Evolutionary conservation across 495 filamentous ascomycete species (phyloP), one percentile per base, ranked within the genome.

Genomic region (Aspergillus nidulans): DNA sequence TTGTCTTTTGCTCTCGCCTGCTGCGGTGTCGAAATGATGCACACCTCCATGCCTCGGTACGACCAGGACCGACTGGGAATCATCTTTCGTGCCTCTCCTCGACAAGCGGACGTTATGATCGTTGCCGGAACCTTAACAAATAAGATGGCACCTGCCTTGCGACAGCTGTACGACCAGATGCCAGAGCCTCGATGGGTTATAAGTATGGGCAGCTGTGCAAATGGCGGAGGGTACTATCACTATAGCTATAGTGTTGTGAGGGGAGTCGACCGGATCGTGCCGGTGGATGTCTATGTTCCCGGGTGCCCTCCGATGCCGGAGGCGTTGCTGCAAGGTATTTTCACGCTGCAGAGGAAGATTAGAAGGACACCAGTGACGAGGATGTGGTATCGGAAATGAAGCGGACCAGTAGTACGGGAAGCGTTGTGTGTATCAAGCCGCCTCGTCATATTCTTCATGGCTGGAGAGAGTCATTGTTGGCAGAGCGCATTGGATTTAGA

Each of bases 1-100:
- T 92, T 97, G 89, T 96, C 92, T 20, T 97, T 97, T 77, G 92
- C 91, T 38, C 87, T 96, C 48, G 92, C 92, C 52, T 97, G 92
- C 81, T 97, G 92, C 74, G 92, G 91, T 70, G 76, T 97, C 57
- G 92, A 97, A 72, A 97, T 97, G 92, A 97, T 97, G 92, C 92
- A 97, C 70, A 78, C 96, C 16, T 96, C 92, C 25, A 92, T 92
- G 28, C 92, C 92, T 25, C 90, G 92, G 50, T 97, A 97, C 77
- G 92, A 97, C 67, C 92, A 97, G 65, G 92, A 97, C 79, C 81
- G 92, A 4, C 80, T 96, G 36, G 92, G 92, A 62, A 97, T 97
- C 69, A 97, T 97, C 67, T 96, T 97, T 85, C 86, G 92, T 61
- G 92, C 91, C 55, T 95, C 90, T 21, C 92, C 92, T 2, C 88